phyloP scores from a whole-genome alignment of 1,139 yeast species.

The Debaryomycetaceae sp. region DNA sequence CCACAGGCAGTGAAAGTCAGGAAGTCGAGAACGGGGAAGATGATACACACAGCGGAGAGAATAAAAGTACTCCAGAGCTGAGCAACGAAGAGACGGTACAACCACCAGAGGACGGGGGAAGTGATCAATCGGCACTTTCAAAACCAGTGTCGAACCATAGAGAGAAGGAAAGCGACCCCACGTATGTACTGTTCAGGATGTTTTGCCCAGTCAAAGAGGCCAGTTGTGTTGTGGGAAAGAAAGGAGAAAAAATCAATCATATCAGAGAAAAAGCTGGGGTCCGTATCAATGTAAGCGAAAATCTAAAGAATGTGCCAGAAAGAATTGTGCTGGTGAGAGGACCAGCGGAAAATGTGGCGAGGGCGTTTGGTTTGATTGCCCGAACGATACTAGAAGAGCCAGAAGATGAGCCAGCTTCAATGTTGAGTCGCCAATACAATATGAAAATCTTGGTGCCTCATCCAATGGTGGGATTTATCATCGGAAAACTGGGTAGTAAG shows the following conservation, averaged over 20 bases:
- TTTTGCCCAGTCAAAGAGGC: slow-evolving; percentile 78
- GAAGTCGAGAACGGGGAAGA: neutral
- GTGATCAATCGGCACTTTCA: slow-evolving; percentile 6
- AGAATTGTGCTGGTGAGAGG: slow-evolving; percentile 78
- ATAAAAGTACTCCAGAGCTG: neutral
- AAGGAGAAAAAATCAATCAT: slow-evolving; percentile 68
- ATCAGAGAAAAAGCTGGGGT: slow-evolving; percentile 66
- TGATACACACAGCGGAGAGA: neutral
- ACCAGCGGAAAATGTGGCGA: slow-evolving; percentile 74
- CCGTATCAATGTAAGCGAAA: slow-evolving; percentile 74
- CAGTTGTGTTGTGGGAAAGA: slow-evolving; percentile 69
- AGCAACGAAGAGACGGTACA: neutral
- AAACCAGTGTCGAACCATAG: slow-evolving; percentile 25
- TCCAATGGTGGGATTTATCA: slow-evolving; percentile 75
- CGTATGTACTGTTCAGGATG: slow-evolving; percentile 67
- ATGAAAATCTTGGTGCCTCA: slow-evolving; percentile 73
- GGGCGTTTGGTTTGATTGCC: slow-evolving; percentile 74
- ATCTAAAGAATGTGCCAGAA: slow-evolving; percentile 69
- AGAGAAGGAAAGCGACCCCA: slow-evolving; percentile 49
- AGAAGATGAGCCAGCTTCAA: slow-evolving; percentile 58
- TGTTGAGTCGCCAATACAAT: slow-evolving; percentile 52
- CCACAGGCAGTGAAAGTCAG: slow-evolving; percentile 7
- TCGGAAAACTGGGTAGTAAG: slow-evolving; percentile 74
- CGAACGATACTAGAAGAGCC: slow-evolving; percentile 69
- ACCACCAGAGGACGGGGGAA: neutral